Percentiles rank a stretch among this genome's conserved stretches.
phyloP scores from a whole-genome alignment of 352 stramenopile genomes.

The Phytopythium vexans region DNA sequence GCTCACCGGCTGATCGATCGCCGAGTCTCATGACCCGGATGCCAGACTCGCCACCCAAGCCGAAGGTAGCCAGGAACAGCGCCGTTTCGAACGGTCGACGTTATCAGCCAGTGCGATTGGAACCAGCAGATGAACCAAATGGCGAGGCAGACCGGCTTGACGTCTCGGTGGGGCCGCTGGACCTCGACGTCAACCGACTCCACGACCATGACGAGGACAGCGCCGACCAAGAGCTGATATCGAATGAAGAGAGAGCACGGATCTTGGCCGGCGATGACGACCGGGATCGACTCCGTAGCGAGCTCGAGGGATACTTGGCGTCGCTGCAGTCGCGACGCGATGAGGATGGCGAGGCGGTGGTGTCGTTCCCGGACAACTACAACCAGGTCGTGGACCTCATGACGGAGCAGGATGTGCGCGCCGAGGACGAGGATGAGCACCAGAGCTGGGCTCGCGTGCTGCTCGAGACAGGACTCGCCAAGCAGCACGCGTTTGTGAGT shows the following conservation, averaged over 20 bases:
- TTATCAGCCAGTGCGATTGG: not conserved
- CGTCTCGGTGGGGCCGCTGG: not conserved
- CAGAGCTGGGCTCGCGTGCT: slow-evolving; percentile 61
- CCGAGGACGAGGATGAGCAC: slow-evolving; percentile 13
- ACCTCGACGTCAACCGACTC: not conserved
- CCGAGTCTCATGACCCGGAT: slow-evolving; percentile 46
- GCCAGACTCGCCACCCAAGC: slow-evolving; percentile 46
- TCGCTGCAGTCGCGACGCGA: slow-evolving; percentile 34
- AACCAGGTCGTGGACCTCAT: slow-evolving; percentile 63
- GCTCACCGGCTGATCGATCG: not conserved
- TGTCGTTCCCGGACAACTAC: slow-evolving; percentile 65
- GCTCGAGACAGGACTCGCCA: slow-evolving; percentile 55
- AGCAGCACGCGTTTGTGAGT: slow-evolving; percentile 65
- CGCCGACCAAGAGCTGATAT: not conserved
- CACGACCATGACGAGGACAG: slow-evolving; percentile 1
- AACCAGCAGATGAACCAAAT: not conserved
- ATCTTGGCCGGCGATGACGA: slow-evolving; percentile 29
- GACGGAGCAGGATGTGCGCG: slow-evolving; percentile 47
- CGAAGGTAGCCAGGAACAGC: not conserved
- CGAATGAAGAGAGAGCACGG: slow-evolving; percentile 4
- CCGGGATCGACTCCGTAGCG: slow-evolving; percentile 31
- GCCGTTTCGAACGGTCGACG: no score
- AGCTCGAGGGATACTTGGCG: slow-evolving; percentile 44
- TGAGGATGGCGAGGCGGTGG: slow-evolving; percentile 40
- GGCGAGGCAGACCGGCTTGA: not conserved